Base-by-base conservation (phyloP, 2,329 filamentous ascomycete species). In the Fusarium pseudograminearum region DNA sequence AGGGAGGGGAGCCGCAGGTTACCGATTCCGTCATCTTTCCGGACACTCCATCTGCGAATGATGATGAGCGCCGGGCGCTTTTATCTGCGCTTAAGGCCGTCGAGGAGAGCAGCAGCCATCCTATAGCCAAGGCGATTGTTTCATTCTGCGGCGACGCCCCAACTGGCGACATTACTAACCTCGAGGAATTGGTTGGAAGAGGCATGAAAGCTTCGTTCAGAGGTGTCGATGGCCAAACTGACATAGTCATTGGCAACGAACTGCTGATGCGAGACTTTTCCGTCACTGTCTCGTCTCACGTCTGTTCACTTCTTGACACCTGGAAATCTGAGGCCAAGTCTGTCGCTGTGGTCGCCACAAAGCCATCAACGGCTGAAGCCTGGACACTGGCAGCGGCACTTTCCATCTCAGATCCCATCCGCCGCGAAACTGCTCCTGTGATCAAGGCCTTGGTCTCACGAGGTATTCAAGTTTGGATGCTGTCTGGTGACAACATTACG, bases 401-500 rank as follows among this genome's bases (percentile, higher is more conserved):
- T 69, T 89, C 93, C 47, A 90, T 95, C 50, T 90, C 94, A 0
- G 94, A 98, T 71, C 89, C 93, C 2, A 87, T 97, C 67, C 91
- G 94, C 4, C 86, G 88, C 0, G 93, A 97, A 79, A 90, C 93
- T 0, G 79, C 81, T 2, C 75, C 82, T 10, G 89, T 95, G 20
- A 86, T 97, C 61, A 78, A 81, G 9, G 84, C 89, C 2, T 87
- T 97, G 1, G 86, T 87, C 44, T 79, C 85, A 7, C 86, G 87
- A 18, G 89, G 91, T 22, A 90, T 92, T 47, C 87, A 90, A 33
- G 91, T 97, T 6, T 97, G 91, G 89, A 97, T 98, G 93, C 89
- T 97, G 38, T 97, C 93, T 0, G 94, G 94, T 31, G 94, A 98
- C 82, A 97, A 97, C 76, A 82, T 84, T n/a, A 89, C 84, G n/a